These are phyloP conservation scores for Aspergillus tanneri DNA, from an alignment of 2,329 filamentous ascomycete species.

Conservation along the genomic window DNA sequence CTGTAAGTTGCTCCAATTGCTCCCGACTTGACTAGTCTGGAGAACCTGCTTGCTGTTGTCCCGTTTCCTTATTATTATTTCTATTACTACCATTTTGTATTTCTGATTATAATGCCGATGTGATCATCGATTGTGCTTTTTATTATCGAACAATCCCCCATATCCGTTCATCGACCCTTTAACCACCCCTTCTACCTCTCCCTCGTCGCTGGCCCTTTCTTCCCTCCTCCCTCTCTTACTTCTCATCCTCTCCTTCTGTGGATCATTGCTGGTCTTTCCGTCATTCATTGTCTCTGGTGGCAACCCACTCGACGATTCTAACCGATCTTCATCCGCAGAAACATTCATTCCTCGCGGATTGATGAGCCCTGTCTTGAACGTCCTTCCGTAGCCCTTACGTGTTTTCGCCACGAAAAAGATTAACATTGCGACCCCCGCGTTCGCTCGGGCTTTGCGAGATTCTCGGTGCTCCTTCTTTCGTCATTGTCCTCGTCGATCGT, in stretches of 20 bases:
- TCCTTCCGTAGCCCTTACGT: conserved; percentile 21
- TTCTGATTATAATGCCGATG: not conserved
- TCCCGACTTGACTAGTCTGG: conserved; percentile 1
- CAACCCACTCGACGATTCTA: conserved; percentile 19
- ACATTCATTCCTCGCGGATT: conserved; percentile 19
- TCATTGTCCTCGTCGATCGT: conserved; percentile 18
- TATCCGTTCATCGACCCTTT: conserved; percentile 3
- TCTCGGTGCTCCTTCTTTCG: conserved; percentile 11
- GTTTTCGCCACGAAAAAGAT: conserved; percentile 11
- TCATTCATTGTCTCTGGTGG: conserved; percentile 33
- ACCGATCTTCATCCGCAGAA: not conserved
- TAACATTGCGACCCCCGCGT: conserved; percentile 10
- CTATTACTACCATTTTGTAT: conserved; percentile 7
- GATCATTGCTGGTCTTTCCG: conserved; percentile 13
- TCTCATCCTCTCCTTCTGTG: conserved; percentile 2
- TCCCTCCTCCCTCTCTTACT: not conserved
- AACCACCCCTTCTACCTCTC: conserved; percentile 1
- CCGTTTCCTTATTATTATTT: conserved; percentile 5
- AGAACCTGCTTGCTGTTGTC: conserved; percentile 1
- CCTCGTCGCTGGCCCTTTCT: not conserved
- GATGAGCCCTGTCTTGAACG: conserved; percentile 15
- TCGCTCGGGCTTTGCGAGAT: not conserved
- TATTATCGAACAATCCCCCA: conserved; percentile 8
- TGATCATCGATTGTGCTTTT: not conserved
- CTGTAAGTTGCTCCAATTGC: conserved; percentile 1